Evolutionary conservation across 495 filamentous ascomycete species (phyloP).

Genomic region (Aspergillus haitiensis): DNA sequence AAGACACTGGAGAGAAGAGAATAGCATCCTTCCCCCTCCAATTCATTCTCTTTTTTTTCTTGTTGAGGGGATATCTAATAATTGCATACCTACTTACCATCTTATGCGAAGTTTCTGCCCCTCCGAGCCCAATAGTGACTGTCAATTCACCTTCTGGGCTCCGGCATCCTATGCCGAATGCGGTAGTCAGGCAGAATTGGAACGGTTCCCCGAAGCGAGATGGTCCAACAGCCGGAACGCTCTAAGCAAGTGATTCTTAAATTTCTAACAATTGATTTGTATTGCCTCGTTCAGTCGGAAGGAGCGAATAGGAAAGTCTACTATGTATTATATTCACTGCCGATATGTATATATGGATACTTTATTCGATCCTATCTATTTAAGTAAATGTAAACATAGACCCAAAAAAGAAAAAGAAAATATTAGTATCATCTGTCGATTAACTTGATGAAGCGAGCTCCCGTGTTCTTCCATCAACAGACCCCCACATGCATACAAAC

Average conservation of each 20-base stretch:
- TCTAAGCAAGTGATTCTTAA: too few relatives aligned
- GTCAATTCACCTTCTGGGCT: constrained; percentile 13
- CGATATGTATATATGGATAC: background rate
- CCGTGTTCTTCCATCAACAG: constrained; percentile 63
- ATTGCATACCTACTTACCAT: background rate
- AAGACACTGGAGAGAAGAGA: too few relatives aligned
- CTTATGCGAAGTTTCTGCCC: too few relatives aligned
- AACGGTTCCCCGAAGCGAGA: too few relatives aligned
- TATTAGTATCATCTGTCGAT: background rate
- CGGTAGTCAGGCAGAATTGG: constrained; percentile 7
- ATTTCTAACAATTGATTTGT: too few relatives aligned
- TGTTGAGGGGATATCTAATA: background rate
- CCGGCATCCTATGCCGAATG: constrained; percentile 14
- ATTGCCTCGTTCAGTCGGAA: too few relatives aligned
- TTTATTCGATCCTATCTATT: too few relatives aligned
- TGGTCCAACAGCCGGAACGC: too few relatives aligned
- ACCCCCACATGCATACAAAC: background rate
- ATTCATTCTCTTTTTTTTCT: background rate
- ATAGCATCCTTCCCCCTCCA: too few relatives aligned
- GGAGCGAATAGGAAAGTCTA: too few relatives aligned
- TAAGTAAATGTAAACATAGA: too few relatives aligned
- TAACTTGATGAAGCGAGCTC: constrained; percentile 3
- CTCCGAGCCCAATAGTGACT: background rate
- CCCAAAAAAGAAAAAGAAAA: background rate
- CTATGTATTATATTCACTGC: background rate